Evolutionary conservation across 257 asterid species (phyloP).

Genomic region (Gardenia jasminoides): DNA sequence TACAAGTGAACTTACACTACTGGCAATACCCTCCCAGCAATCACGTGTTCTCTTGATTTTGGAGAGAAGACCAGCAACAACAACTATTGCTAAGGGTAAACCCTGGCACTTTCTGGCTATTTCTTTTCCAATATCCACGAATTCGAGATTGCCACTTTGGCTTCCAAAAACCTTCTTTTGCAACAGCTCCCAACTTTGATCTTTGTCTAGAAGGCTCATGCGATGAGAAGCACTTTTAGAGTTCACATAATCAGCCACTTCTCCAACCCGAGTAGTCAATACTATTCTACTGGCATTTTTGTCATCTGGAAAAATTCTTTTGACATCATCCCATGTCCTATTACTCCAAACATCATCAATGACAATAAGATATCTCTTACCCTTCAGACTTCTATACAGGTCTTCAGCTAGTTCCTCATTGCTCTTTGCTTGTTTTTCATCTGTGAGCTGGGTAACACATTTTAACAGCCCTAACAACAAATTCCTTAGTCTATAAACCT

Average conservation of each 20-base stretch:
- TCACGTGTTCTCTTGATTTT: not conserved
- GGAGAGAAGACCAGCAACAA: slow-evolving; percentile 13
- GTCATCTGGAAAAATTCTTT: slow-evolving; percentile 3
- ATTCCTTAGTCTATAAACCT: not conserved
- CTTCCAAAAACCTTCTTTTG: not conserved
- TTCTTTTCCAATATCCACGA: not conserved
- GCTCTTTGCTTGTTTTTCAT: not conserved
- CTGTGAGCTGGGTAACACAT: not conserved
- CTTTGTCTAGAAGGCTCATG: not conserved
- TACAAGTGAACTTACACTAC: not conserved
- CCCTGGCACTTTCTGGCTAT: slow-evolving; percentile 10
- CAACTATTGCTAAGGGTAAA: slow-evolving; percentile 16
- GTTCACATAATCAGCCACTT: not conserved
- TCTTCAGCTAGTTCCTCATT: not conserved
- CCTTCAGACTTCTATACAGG: slow-evolving; percentile 6
- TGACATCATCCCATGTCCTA: not conserved
- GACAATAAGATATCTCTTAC: slow-evolving; percentile 6
- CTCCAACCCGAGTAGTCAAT: not conserved
- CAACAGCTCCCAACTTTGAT: slow-evolving; percentile 12
- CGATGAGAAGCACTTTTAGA: not conserved
- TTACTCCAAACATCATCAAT: slow-evolving; percentile 5
- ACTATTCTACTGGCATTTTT: slow-evolving; percentile 8
- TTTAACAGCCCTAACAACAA: not conserved
- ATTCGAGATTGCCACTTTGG: not conserved
- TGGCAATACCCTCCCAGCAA: slow-evolving; percentile 2